phyloP scores from a whole-genome alignment of 768 basidiomycete genomes.

The Megacollybia marginata region DNA sequence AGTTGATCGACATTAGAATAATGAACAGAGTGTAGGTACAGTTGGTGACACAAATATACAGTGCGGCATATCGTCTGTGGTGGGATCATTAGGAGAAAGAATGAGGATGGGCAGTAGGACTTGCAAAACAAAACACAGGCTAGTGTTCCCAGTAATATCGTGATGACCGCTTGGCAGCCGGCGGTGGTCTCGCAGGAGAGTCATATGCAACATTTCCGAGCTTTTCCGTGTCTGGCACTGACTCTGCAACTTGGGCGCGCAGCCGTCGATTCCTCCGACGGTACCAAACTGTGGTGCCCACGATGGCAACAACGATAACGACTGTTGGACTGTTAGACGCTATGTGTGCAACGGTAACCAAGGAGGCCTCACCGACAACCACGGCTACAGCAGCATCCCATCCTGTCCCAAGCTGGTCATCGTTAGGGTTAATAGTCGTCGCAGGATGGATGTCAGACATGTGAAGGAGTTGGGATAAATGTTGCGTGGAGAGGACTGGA shows the following conservation, averaged over 20 bases:
- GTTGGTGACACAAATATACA: too few species aligned
- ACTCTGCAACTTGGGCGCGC: not conserved
- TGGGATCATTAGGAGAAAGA: too few species aligned
- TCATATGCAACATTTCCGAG: too few species aligned
- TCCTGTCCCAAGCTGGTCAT: constrained; percentile 14
- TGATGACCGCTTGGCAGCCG: too few species aligned
- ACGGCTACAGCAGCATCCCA: constrained; percentile 23
- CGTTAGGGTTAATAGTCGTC: not conserved
- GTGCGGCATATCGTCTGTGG: too few species aligned
- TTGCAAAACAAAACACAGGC: too few species aligned
- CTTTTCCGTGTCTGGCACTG: too few species aligned
- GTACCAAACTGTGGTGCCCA: constrained; percentile 13
- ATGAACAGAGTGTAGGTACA: too few species aligned
- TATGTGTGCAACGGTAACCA: not conserved
- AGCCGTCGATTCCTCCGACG: constrained; percentile 1
- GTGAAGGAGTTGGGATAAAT: not conserved
- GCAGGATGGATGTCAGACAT: not conserved
- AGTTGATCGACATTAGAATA: too few species aligned
- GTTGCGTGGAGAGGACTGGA: not conserved
- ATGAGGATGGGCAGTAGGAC: too few species aligned
- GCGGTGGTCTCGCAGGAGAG: too few species aligned
- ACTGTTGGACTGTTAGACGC: constrained; percentile 4
- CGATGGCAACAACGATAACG: constrained; percentile 10
- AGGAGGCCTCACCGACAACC: constrained; percentile 11
- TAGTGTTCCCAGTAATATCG: too few species aligned